Evolutionary conservation across 495 filamentous ascomycete genomes (phyloP), one percentile per base, ranked within the genome.

Genomic region (Hypoxylon trugodes): DNA sequence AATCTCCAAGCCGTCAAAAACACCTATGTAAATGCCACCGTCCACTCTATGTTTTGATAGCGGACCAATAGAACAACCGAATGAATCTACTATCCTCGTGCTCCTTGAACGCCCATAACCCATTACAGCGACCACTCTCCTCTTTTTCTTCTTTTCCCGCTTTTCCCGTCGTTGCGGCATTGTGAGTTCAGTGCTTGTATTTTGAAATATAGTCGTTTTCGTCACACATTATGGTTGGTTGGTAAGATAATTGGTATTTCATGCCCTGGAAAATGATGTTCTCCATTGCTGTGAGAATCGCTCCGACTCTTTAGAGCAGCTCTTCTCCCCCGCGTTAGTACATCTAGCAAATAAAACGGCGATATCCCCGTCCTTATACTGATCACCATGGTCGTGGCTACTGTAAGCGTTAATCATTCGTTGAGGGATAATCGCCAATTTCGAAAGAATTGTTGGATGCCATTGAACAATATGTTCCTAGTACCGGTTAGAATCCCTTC

Each of bases 371-470:
- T 96, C 90, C 67, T 86, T 80, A 74, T 90, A 93, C 66, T 84
- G 80, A 21, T 74, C 77, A 2, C 79, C 79, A 30, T 72, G 50
- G 6, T 65, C 63, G 18, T 40, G 67, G 26, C 73, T 74, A 40
- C 70, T 74, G 71, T 96, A 96, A 3, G 92, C 81, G 73, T 96
- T 96, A 68, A 99, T 74, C 32, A 82, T 77, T 15, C 87, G 83
- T 76, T 98, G 94, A 2, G 92, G 92, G 15, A 99, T 77, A 9
- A 99, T 77, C 1, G 90, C 93, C 51, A 97, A 76, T 66, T 91
- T 91, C 16, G 93, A 89, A 15, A 99, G 83, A 49, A 98, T 91
- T 0, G 95, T 99, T n/a, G 95, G 93, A 72, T 99, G 96, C 96
- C 96, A 99, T 81, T 97, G 95, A 26, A 94, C 86, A 55, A 96